phyloP scores from a whole-genome alignment of 805 yeast genomes.

The Candida ficus region DNA sequence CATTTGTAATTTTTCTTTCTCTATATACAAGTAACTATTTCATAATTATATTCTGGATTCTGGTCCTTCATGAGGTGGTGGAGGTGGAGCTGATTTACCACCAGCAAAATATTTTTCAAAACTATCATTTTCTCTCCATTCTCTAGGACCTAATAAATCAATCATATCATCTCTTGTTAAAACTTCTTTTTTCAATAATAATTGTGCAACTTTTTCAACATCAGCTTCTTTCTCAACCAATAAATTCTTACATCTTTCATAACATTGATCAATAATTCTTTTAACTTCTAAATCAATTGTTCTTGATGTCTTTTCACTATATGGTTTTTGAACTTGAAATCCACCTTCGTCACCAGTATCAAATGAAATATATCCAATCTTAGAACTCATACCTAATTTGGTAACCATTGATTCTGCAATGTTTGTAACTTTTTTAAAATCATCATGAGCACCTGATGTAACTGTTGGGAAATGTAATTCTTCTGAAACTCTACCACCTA shows the following conservation, averaged over 20 bases:
- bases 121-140: conserved; percentile 76
- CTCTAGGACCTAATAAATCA: conserved; percentile 68
- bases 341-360: conserved; percentile 48
- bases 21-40: background rate
- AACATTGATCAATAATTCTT: conserved; percentile 60
- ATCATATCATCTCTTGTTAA: conserved; percentile 79
- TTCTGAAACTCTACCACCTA: conserved; percentile 91
- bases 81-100: conserved; percentile 19
- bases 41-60: conserved; percentile 2
- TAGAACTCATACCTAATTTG: conserved; percentile 80
- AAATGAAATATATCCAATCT: conserved; percentile 62
- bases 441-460: conserved; percentile 90
- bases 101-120: conserved; percentile 75
- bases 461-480: conserved; percentile 83
- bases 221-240: conserved; percentile 53
- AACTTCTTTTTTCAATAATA: conserved; percentile 67
- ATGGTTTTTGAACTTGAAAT: conserved; percentile 53
- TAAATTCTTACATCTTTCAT: conserved; percentile 51
- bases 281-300: conserved; percentile 67
- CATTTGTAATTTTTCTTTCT: background rate
- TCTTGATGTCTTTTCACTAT: conserved; percentile 66
- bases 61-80: conserved; percentile 11
- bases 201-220: conserved; percentile 70
- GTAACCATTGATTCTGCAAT: conserved; percentile 91
- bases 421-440: conserved; percentile 83